Evolutionary conservation across 495 filamentous ascomycete species (phyloP).

Genomic region (Aspergillus haitiensis): DNA sequence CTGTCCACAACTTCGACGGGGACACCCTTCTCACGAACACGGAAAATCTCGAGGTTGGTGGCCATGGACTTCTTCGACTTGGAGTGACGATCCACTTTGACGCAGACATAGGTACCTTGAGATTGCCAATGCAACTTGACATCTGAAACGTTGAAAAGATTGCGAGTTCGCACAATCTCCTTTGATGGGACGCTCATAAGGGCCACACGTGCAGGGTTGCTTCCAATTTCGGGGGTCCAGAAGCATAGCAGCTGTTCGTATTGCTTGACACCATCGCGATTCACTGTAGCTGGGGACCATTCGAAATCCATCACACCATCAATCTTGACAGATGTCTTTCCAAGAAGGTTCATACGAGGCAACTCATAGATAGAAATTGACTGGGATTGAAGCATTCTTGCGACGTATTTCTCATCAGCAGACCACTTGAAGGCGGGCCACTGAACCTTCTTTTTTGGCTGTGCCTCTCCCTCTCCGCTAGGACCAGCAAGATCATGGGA

Average conservation of each 20-base stretch:
- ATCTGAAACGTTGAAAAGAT: constrained; percentile 96
- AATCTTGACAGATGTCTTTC: constrained; percentile 87
- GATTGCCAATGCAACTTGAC: constrained; percentile 96
- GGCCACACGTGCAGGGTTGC: constrained; percentile 95
- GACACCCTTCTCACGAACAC: constrained; percentile 91
- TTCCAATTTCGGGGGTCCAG: constrained; percentile 98
- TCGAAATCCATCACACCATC: constrained; percentile 97
- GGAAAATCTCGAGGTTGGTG: constrained; percentile 98
- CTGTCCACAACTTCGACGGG: constrained; percentile 97
- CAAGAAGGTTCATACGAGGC: constrained; percentile 85
- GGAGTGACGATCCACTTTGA: constrained; percentile 97
- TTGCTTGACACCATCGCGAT: constrained; percentile 75
- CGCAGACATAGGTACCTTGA: constrained; percentile 87
- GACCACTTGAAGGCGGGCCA: constrained; percentile 99
- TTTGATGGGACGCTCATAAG: constrained; percentile 96
- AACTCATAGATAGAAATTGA: constrained; percentile 94
- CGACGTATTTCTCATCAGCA: constrained; percentile 93
- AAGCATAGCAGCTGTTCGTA: constrained; percentile 97
- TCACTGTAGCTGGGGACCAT: constrained; percentile 82
- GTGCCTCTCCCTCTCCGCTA: constrained; percentile 58
- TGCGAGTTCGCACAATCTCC: constrained; percentile 87
- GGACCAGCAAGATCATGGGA: constrained; percentile 73
- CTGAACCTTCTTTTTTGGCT: constrained; percentile 86
- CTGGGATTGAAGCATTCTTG: constrained; percentile 81
- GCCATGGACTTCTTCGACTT: constrained; percentile 98